Evolutionary conservation across 2,329 filamentous ascomycete species (phyloP).

Genomic region (Xylaria sp.): DNA sequence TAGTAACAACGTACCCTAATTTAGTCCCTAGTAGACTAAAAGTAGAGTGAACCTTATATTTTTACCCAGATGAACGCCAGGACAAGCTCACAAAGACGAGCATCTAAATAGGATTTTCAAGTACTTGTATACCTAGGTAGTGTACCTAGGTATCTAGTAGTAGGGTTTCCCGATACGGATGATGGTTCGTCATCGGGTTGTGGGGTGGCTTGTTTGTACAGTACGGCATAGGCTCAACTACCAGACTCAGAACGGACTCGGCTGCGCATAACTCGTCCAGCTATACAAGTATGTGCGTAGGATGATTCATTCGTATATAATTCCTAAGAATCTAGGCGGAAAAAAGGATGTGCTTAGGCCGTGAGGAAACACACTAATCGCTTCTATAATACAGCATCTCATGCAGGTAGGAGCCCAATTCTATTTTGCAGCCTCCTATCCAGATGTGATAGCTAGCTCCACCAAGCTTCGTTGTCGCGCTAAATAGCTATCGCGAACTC

Average conservation of each 20-base stretch:
- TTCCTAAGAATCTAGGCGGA: background rate
- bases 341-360: background rate
- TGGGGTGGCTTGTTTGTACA: background rate
- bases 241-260: background rate
- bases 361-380: background rate
- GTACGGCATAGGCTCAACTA: background rate
- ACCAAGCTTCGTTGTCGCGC: background rate
- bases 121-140: background rate
- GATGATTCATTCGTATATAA: background rate
- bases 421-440: background rate
- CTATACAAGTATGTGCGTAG: background rate
- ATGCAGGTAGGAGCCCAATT: background rate
- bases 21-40: background rate
- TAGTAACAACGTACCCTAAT: background rate
- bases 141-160: background rate
- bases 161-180: background rate
- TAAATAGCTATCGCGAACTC: background rate
- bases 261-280: background rate
- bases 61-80: no score
- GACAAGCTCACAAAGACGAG: no score
- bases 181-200: background rate
- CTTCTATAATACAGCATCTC: background rate
- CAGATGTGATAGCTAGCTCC: background rate
- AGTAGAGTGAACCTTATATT: background rate
- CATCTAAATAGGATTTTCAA: background rate